Percentiles rank a stretch among this genome's conserved stretches.
phyloP scores from a whole-genome alignment of 495 filamentous ascomycete genomes.

The Geopyxis carbonaria region DNA sequence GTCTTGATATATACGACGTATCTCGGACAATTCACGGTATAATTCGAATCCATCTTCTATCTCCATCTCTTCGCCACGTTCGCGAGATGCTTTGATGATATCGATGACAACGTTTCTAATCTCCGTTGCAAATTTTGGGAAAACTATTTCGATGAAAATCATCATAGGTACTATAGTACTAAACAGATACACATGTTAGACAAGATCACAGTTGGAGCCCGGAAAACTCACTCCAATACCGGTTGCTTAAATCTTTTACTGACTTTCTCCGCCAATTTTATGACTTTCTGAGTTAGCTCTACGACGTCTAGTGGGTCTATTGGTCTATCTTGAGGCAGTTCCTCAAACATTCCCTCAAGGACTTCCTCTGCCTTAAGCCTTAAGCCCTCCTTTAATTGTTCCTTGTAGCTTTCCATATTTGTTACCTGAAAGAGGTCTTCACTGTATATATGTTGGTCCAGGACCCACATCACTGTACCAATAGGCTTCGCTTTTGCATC shows the following conservation, averaged over 20 bases:
- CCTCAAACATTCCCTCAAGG: slow-evolving; percentile 36
- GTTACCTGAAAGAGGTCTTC: slow-evolving; percentile 59
- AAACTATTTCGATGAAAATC: slow-evolving; percentile 62
- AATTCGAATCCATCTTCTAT: slow-evolving; percentile 87
- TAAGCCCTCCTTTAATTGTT: slow-evolving; percentile 54
- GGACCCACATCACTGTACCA: slow-evolving; percentile 63
- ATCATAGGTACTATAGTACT: slow-evolving; percentile 54
- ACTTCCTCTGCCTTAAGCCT: slow-evolving; percentile 52
- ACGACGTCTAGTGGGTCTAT: slow-evolving; percentile 64
- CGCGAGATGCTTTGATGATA: slow-evolving; percentile 54
- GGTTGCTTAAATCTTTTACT: slow-evolving; percentile 53
- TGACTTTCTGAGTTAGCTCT: slow-evolving; percentile 67
- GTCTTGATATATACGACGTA: slow-evolving; percentile 58
- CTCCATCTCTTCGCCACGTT: slow-evolving; percentile 53
- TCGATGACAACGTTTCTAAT: slow-evolving; percentile 61
- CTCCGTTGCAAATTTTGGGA: slow-evolving; percentile 81
- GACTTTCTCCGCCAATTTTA: slow-evolving; percentile 65
- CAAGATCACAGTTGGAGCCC: slow-evolving; percentile 2
- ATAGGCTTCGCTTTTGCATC: slow-evolving; percentile 65
- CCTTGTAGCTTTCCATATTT: slow-evolving; percentile 49
- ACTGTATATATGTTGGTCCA: slow-evolving; percentile 64
- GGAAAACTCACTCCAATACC: slow-evolving; percentile 53
- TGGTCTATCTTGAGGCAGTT: slow-evolving; percentile 50
- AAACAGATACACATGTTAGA: background rate
- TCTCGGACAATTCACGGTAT: slow-evolving; percentile 70